Percentiles rank a stretch among this genome's conserved stretches.
Evolutionary conservation across 345 rosid genomes (phyloP).

Genomic region (Salix exigua): DNA sequence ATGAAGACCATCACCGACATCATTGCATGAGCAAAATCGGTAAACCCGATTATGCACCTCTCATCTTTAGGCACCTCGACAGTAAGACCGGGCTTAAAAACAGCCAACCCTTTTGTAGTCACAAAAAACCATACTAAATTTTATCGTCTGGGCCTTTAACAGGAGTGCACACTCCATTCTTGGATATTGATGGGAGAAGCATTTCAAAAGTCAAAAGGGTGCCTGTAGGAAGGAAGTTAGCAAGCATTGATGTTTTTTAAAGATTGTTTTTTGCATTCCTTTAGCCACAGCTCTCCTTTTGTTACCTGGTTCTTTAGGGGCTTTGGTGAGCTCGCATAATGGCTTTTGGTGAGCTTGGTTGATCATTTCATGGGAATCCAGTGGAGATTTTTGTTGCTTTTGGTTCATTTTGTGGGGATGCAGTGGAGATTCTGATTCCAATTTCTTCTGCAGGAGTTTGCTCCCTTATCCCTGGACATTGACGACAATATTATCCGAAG

Average conservation of each 20-base stretch:
- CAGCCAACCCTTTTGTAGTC: slow-evolving; percentile 58
- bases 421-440: slow-evolving; percentile 56
- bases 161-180: slow-evolving; percentile 51
- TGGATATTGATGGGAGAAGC: slow-evolving; percentile 63
- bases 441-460: slow-evolving; percentile 42
- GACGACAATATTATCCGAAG: neutral
- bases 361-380: neutral
- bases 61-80: slow-evolving; percentile 46
- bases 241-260: slow-evolving; percentile 62
- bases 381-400: neutral
- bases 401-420: slow-evolving; percentile 37
- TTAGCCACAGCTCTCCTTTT: slow-evolving; percentile 58
- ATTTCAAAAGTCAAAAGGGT: slow-evolving; percentile 77
- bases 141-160: slow-evolving; percentile 61
- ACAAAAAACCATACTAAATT: slow-evolving; percentile 62
- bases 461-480: slow-evolving; percentile 34
- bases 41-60: slow-evolving; percentile 49
- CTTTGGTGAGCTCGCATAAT: neutral
- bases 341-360: neutral
- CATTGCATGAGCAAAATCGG: slow-evolving; percentile 63
- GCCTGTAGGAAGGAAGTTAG: slow-evolving; percentile 70
- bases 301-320: slow-evolving; percentile 26
- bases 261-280: slow-evolving; percentile 69
- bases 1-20: slow-evolving; percentile 72
- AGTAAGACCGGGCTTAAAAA: slow-evolving; percentile 58